A percentile compares a stretch with the other conserved stretches of the same genome.
Evolutionary conservation across 345 rosid species (phyloP).

Genomic region (Garcia nutans): DNA sequence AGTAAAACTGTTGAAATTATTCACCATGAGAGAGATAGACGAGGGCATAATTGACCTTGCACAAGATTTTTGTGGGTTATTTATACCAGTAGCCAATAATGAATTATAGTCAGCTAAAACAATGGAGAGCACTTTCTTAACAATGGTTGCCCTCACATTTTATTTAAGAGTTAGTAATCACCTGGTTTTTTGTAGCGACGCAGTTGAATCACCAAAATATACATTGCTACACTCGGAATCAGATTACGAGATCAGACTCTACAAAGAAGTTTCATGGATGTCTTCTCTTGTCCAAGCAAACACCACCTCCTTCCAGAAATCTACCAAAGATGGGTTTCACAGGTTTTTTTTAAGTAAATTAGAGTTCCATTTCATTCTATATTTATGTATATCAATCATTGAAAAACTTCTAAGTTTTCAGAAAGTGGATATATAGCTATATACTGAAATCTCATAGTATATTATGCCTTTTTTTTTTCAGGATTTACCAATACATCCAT

Average conservation of each 20-base stretch:
- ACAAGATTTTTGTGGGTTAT: slow-evolving; percentile 4
- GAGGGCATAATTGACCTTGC: slow-evolving; percentile 5
- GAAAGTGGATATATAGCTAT: too few relatives aligned
- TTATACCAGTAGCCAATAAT: slow-evolving; percentile 7
- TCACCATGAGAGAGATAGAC: too few relatives aligned
- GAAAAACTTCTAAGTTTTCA: too few relatives aligned
- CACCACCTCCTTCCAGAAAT: slow-evolving; percentile 29
- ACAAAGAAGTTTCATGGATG: slow-evolving; percentile 34
- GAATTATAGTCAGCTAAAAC: not conserved
- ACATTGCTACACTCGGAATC: slow-evolving; percentile 24
- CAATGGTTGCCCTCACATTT: not conserved
- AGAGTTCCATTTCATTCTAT: too few relatives aligned
- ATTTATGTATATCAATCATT: too few relatives aligned
- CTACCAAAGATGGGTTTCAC: slow-evolving; percentile 51
- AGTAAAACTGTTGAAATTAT: too few relatives aligned
- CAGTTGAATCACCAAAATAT: slow-evolving; percentile 39
- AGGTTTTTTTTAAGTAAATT: slow-evolving; percentile 24
- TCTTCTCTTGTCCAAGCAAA: slow-evolving; percentile 40
- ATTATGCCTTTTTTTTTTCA: slow-evolving; percentile 9
- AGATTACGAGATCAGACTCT: slow-evolving; percentile 49
- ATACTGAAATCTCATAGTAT: not conserved
- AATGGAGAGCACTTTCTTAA: slow-evolving; percentile 16
- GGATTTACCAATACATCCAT: slow-evolving; percentile 50
- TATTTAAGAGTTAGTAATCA: not conserved
- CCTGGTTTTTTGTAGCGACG: slow-evolving; percentile 15